Conservation (phyloP, 1,284 basidiomycete species). For the Serendipita sp. region DNA sequence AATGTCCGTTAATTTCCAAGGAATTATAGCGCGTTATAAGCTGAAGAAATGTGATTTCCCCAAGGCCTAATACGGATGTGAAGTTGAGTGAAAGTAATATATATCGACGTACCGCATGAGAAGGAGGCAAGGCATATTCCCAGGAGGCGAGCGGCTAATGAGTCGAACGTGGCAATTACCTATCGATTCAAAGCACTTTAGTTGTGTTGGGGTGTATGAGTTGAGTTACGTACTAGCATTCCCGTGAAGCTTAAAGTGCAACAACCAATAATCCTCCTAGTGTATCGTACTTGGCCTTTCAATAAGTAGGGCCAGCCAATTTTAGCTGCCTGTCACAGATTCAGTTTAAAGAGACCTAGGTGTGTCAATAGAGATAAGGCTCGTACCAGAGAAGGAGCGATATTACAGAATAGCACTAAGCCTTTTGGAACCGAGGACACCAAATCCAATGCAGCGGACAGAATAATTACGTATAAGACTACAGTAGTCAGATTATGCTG, state of each 20-base stretch:
- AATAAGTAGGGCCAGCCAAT: slow-evolving; percentile 86
- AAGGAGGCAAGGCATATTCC: slow-evolving; percentile 87
- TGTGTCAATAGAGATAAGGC: background rate
- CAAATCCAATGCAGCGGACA: slow-evolving; percentile 89
- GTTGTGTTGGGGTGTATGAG: background rate
- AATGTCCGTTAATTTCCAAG: slow-evolving; percentile 50
- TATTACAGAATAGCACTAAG: slow-evolving; percentile 87
- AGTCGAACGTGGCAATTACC: slow-evolving; percentile 70
- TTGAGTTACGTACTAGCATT: slow-evolving; percentile 48
- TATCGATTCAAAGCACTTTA: slow-evolving; percentile 20
- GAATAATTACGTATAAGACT: slow-evolving; percentile 91
- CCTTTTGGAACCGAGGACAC: slow-evolving; percentile 63
- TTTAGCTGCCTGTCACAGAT: slow-evolving; percentile 46
- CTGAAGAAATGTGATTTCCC: slow-evolving; percentile 91
- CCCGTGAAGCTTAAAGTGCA: slow-evolving; percentile 59
- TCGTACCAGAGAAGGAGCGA: slow-evolving; percentile 53
- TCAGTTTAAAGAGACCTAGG: slow-evolving; percentile 19
- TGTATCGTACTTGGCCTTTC: slow-evolving; percentile 69
- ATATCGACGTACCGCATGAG: slow-evolving; percentile 50
- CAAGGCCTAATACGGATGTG: slow-evolving; percentile 42
- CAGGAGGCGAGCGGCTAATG: slow-evolving; percentile 55
- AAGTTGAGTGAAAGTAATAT: background rate
- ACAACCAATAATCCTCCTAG: slow-evolving; percentile 61
- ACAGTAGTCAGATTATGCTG: slow-evolving; percentile 1
- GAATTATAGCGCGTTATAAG: slow-evolving; percentile 74